Conservation (phyloP, 306 rosid genomes). For the Dicorynia guianensis region DNA sequence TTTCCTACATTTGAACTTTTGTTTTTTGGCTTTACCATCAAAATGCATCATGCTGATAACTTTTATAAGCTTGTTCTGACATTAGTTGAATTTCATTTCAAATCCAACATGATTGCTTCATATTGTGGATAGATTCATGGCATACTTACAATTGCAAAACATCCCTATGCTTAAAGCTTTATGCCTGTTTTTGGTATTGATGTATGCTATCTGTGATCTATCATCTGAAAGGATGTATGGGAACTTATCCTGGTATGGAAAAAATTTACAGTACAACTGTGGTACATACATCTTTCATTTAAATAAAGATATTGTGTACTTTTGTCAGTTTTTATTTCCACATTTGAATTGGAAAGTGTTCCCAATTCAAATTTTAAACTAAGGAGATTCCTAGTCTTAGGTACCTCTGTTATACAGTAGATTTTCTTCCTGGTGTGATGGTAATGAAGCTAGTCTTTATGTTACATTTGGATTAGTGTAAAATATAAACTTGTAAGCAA, state of each 20-base stretch:
- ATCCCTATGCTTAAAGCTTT: not conserved
- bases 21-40: slow-evolving; percentile 15
- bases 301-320: too few relatives aligned
- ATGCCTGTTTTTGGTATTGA: not conserved
- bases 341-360: too few relatives aligned
- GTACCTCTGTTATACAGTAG: too few relatives aligned
- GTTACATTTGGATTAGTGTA: too few relatives aligned
- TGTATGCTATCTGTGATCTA: not conserved
- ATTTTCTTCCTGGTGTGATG: not conserved
- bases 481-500: not conserved
- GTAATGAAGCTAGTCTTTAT: not conserved
- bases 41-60: slow-evolving; percentile 16
- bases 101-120: slow-evolving; percentile 31
- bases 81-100: slow-evolving; percentile 8
- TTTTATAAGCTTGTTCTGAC: slow-evolving; percentile 33
- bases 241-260: not conserved
- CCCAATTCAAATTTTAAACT: too few relatives aligned
- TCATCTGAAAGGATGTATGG: not conserved
- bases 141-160: not conserved
- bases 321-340: too few relatives aligned
- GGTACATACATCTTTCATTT: too few relatives aligned
- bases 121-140: slow-evolving; percentile 29
- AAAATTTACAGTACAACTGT: too few relatives aligned
- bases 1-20: slow-evolving; percentile 2
- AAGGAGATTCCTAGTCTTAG: too few relatives aligned